Conservation (phyloP, 2,329 filamentous ascomycete species). For the Hortaea sp. region DNA sequence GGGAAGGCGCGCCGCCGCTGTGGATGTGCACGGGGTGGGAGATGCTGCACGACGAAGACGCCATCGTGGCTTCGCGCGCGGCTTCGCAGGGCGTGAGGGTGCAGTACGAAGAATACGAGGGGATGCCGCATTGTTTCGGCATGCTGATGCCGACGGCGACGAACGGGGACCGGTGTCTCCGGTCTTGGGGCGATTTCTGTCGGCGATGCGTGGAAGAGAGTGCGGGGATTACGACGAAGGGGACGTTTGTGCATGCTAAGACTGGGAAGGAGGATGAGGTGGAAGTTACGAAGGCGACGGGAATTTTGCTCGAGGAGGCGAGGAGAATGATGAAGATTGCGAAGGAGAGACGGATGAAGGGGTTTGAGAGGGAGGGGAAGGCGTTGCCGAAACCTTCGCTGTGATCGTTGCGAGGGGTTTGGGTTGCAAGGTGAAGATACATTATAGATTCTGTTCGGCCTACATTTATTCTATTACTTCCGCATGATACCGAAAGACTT, state of each 20-base stretch:
- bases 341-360: slow-evolving; percentile 20
- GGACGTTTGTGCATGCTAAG: slow-evolving; percentile 20
- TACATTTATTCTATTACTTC: too few relatives aligned
- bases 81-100: slow-evolving; percentile 49
- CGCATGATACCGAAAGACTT: too few relatives aligned
- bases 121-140: slow-evolving; percentile 65
- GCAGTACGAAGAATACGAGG: slow-evolving; percentile 62
- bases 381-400: slow-evolving; percentile 23
- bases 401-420: slow-evolving; percentile 3
- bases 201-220: slow-evolving; percentile 19
- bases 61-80: slow-evolving; percentile 49
- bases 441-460: too few relatives aligned
- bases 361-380: slow-evolving; percentile 24
- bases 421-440: slow-evolving; percentile 30
- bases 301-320: slow-evolving; percentile 18
- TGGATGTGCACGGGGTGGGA: slow-evolving; percentile 64
- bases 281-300: slow-evolving; percentile 14
- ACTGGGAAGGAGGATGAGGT: slow-evolving; percentile 19
- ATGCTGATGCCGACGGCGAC: slow-evolving; percentile 31
- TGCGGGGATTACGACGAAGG: slow-evolving; percentile 18
- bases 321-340: slow-evolving; percentile 18
- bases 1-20: slow-evolving; percentile 54
- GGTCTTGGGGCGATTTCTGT: slow-evolving; percentile 26
- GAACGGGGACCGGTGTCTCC: slow-evolving; percentile 25
- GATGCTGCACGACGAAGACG: slow-evolving; percentile 57